A percentile compares a stretch with the other conserved stretches of the same genome.
These are phyloP conservation scores for Fagopyrum tataricum DNA, from an alignment of 148 eudicot species.

Conservation along the genomic window DNA sequence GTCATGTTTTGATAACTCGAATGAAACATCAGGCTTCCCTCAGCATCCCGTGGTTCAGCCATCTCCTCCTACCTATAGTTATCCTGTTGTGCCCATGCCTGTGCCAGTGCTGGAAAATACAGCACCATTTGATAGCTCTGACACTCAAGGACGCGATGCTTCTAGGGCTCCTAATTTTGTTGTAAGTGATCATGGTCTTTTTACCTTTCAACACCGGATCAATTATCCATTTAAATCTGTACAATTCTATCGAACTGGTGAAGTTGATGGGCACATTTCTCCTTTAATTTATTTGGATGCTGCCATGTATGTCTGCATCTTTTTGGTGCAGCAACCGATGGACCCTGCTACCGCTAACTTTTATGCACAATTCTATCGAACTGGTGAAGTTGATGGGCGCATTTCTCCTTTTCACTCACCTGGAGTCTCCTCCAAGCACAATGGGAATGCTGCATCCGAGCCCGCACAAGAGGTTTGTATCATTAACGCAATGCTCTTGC, in stretches of 20 bases:
- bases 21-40: conserved; percentile 41
- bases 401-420: conserved; percentile 57
- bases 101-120: conserved; percentile 44
- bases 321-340: conserved; percentile 9
- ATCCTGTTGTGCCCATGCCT: conserved; percentile 55
- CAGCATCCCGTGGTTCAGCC: conserved; percentile 38
- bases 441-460: conserved; percentile 48
- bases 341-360: conserved; percentile 20
- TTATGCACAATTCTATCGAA: conserved; percentile 63
- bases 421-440: conserved; percentile 49
- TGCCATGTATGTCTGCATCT: not conserved
- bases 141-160: conserved; percentile 52
- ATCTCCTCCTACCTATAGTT: conserved; percentile 42
- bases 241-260: no score
- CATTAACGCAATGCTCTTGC: not conserved
- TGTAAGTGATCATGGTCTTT: conserved; percentile 41
- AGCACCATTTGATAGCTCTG: conserved; percentile 54
- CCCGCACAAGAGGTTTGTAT: conserved; percentile 63
- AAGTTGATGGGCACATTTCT: no score
- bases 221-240: not conserved
- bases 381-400: conserved; percentile 66
- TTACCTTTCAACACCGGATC: not conserved
- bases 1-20: conserved; percentile 41
- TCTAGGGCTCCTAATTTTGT: conserved; percentile 54
- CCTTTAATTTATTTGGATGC: not conserved